Conservation (phyloP, 1,284 basidiomycete species). For the Waitea zeae region DNA sequence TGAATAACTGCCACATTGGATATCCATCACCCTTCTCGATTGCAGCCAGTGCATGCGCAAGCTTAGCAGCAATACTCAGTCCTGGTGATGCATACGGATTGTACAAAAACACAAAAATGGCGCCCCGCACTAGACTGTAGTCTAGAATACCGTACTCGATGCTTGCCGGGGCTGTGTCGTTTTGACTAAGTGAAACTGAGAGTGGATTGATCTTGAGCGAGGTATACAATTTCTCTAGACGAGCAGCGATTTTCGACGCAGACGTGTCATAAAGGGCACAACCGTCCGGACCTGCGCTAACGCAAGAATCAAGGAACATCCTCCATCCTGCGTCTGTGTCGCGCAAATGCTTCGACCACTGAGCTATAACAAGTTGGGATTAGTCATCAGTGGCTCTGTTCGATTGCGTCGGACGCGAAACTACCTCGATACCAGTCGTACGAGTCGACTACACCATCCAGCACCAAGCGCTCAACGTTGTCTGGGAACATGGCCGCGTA, state of each 20-base stretch:
- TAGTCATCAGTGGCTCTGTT: no score
- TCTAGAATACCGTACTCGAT: slow-evolving; percentile 7
- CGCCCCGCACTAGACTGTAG: slow-evolving; percentile 4
- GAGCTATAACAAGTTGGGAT: no score
- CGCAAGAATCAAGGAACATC: slow-evolving; percentile 8
- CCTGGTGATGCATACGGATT: slow-evolving; percentile 4
- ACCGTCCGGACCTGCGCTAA: slow-evolving; percentile 7
- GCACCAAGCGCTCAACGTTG: slow-evolving; percentile 7
- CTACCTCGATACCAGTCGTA: slow-evolving; percentile 6
- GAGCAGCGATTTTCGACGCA: slow-evolving; percentile 6
- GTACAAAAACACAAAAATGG: slow-evolving; percentile 6
- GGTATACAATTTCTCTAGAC: slow-evolving; percentile 5
- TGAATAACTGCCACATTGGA: slow-evolving; percentile 3
- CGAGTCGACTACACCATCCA: slow-evolving; percentile 9
- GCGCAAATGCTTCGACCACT: slow-evolving; percentile 8
- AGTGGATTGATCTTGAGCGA: slow-evolving; percentile 2
- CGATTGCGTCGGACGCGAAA: no score
- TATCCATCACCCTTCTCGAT: slow-evolving; percentile 4
- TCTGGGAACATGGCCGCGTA: slow-evolving; percentile 13
- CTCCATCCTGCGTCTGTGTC: slow-evolving; percentile 7
- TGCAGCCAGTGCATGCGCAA: slow-evolving; percentile 2
- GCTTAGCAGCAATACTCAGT: not conserved
- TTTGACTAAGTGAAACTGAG: slow-evolving; percentile 1
- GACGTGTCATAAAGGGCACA: slow-evolving; percentile 8
- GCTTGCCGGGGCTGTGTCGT: not conserved